phyloP scores from a whole-genome alignment of 306 rosid genomes.

The Rubus parviflorus region DNA sequence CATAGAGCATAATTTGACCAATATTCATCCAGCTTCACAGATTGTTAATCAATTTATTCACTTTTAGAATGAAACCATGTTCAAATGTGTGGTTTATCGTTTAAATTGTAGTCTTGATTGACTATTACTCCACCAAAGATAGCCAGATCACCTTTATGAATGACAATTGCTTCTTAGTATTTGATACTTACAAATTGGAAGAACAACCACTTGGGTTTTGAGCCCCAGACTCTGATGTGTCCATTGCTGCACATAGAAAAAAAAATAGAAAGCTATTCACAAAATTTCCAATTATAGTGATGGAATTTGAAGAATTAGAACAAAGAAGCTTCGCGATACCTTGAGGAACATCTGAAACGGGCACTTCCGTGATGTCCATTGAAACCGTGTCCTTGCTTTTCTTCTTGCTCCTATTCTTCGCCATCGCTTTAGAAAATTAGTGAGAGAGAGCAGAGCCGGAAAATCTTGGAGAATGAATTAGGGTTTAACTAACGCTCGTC shows the following conservation, averaged over 20 bases:
- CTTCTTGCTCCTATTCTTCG: constrained; percentile 69
- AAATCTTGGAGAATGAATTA: neutral
- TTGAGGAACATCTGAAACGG: constrained; percentile 46
- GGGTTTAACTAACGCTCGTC: neutral
- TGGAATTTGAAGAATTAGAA: neutral
- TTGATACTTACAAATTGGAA: constrained; percentile 47
- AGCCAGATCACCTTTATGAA: neutral
- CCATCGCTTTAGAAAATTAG: constrained; percentile 36
- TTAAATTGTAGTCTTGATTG: too few relatives aligned
- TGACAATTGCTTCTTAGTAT: neutral
- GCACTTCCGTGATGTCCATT: constrained; percentile 43
- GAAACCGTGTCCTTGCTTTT: constrained; percentile 37
- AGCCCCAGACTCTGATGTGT: constrained; percentile 55
- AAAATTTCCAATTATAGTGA: neutral
- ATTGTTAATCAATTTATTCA: too few relatives aligned
- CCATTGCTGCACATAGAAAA: constrained; percentile 53
- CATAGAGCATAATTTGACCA: neutral
- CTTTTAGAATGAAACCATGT: too few relatives aligned
- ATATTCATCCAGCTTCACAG: too few relatives aligned
- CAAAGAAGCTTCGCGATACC: constrained; percentile 31
- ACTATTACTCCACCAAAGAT: neutral
- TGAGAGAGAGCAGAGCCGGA: neutral
- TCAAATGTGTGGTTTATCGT: too few relatives aligned
- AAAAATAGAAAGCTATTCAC: neutral
- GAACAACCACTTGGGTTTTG: constrained; percentile 38